Conservation (phyloP, 2,329 filamentous ascomycete species). For the Colletotrichum filicis region DNA sequence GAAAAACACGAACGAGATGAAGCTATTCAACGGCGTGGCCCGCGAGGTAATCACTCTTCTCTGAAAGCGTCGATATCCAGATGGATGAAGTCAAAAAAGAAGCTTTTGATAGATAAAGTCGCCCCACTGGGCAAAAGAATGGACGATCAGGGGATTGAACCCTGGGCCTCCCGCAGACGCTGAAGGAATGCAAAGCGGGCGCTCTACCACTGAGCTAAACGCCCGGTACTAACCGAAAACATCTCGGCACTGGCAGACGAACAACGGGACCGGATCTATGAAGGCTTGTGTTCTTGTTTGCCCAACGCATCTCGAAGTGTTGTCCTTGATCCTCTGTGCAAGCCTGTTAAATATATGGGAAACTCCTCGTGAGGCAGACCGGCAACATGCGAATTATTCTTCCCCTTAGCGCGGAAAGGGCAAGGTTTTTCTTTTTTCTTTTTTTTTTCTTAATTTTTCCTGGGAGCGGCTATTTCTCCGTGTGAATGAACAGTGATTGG, state of each 20-base stretch:
- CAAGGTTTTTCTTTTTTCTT: no score
- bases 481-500: no score
- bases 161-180: constrained; percentile 13
- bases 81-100: background rate
- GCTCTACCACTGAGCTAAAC: constrained; percentile 15
- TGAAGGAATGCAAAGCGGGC: constrained; percentile 8
- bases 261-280: fast-evolving
- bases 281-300: background rate
- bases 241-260: background rate
- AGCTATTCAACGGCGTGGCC: background rate
- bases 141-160: constrained; percentile 22
- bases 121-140: background rate
- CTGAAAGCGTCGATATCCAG: no score
- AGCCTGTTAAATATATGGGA: background rate
- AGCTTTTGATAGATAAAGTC: background rate
- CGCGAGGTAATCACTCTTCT: background rate
- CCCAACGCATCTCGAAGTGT: background rate
- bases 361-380: background rate
- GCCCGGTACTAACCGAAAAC: background rate
- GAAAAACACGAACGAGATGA: background rate
- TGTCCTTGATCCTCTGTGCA: background rate
- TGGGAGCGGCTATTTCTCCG: no score
- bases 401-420: no score
- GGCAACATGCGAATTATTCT: no score
- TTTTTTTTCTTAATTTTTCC: no score